phyloP scores from a whole-genome alignment of 352 stramenopile genomes.

The Phytopythium cucurbitacearum region DNA sequence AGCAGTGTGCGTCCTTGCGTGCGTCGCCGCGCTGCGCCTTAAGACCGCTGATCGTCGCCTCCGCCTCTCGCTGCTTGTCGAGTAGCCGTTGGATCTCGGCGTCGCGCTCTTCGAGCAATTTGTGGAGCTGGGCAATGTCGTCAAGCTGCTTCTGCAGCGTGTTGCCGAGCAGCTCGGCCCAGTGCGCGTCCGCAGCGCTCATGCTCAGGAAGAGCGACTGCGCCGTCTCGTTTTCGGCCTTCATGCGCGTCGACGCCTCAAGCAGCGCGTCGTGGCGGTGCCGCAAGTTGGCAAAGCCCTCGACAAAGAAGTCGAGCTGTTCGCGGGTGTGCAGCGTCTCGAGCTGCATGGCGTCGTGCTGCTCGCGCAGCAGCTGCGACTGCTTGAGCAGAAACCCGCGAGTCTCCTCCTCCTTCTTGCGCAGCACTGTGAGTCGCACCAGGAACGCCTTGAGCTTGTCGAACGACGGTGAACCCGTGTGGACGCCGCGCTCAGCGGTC shows the following conservation, averaged over 20 bases:
- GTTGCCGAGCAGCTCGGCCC: constrained; percentile 39
- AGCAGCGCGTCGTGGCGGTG: constrained; percentile 61
- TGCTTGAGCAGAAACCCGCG: constrained; percentile 53
- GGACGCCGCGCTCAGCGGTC: constrained; percentile 41
- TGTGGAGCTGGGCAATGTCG: constrained; percentile 31
- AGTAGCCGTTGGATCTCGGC: constrained; percentile 22
- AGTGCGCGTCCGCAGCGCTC: constrained; percentile 55
- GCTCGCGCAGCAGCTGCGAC: constrained; percentile 30
- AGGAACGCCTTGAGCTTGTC: constrained; percentile 78
- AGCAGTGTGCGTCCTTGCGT: constrained; percentile 51
- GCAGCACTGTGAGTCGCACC: constrained; percentile 47
- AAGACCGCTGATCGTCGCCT: constrained; percentile 32
- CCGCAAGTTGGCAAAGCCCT: constrained; percentile 65
- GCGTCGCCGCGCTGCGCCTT: constrained; percentile 50
- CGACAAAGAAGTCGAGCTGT: constrained; percentile 78
- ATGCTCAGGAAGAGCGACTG: constrained; percentile 58
- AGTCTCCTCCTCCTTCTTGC: constrained; percentile 54
- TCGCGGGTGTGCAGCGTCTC: constrained; percentile 57
- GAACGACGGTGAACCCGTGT: constrained; percentile 55
- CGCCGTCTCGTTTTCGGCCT: constrained; percentile 53
- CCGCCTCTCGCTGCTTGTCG: constrained; percentile 33
- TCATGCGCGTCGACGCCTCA: constrained; percentile 43
- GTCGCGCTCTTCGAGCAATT: constrained; percentile 13
- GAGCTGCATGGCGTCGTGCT: constrained; percentile 53
- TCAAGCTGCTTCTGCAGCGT: constrained; percentile 36